Percentiles rank a stretch among this genome's conserved stretches.
Conservation (phyloP, 2,329 filamentous ascomycete genomes). For the Phyllachora maydis region DNA sequence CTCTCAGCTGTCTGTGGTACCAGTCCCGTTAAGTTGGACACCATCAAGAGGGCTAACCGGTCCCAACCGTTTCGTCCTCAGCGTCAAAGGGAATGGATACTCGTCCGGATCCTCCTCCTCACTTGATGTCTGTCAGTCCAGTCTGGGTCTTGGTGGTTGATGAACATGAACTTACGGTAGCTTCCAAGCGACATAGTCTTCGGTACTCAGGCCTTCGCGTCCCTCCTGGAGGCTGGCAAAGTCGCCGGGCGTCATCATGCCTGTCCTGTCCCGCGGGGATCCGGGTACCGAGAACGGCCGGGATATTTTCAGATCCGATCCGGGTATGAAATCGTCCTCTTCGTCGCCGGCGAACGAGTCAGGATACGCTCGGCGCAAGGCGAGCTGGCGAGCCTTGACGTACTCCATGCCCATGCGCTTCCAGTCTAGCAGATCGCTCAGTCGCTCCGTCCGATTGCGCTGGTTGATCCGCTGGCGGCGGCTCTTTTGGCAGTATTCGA, state of each 20-base stretch:
- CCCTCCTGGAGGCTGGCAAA: constrained; percentile 94
- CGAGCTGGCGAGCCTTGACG: constrained; percentile 88
- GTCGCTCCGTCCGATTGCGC: constrained; percentile 82
- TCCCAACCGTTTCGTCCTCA: constrained; percentile 28
- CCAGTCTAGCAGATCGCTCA: constrained; percentile 94
- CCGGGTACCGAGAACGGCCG: constrained; percentile 86
- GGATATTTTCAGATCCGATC: constrained; percentile 86
- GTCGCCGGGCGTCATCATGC: constrained; percentile 98
- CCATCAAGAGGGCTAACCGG: constrained; percentile 19
- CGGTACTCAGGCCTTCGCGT: constrained; percentile 77
- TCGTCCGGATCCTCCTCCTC: constrained; percentile 84
- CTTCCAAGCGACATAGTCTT: constrained; percentile 98
- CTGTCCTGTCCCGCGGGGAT: constrained; percentile 71
- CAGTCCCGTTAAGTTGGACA: constrained; percentile 19
- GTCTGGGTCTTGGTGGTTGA: background rate
- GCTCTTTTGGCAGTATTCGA: constrained; percentile 82
- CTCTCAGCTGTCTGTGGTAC: no score
- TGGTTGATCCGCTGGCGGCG: constrained; percentile 96
- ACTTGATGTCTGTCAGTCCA: constrained; percentile 25
- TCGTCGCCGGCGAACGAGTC: constrained; percentile 63
- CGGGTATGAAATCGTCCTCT: constrained; percentile 78
- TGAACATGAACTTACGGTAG: constrained; percentile 54
- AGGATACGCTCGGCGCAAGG: constrained; percentile 79
- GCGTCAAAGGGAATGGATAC: constrained; percentile 37
- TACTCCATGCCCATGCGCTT: constrained; percentile 99